These are phyloP conservation scores for Tylopilus plumbeoviolaceoides DNA, from an alignment of 768 basidiomycete genomes.

Conservation along the genomic window DNA sequence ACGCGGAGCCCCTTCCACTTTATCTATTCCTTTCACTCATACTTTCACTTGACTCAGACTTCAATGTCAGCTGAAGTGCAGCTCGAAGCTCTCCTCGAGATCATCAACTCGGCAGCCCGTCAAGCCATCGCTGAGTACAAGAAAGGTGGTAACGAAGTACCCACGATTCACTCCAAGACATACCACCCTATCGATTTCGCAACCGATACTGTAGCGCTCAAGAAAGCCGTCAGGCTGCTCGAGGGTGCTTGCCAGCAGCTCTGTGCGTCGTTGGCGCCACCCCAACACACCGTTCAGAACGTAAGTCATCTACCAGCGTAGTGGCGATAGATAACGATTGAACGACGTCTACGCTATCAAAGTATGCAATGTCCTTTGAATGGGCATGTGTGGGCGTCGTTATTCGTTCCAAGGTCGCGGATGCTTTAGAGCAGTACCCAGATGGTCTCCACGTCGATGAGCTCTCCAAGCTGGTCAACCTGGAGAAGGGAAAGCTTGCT, in stretches of 20 bases:
- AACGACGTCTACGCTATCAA: neutral
- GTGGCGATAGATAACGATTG: neutral
- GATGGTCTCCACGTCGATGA: conserved; percentile 27
- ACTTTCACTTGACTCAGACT: neutral
- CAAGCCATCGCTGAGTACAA: conserved; percentile 26
- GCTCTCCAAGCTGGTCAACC: conserved; percentile 20
- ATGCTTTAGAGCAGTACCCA: conserved; percentile 22
- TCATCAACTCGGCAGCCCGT: conserved; percentile 28
- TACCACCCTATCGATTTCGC: conserved; percentile 23
- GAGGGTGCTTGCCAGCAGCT: conserved; percentile 27
- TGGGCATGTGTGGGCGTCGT: conserved; percentile 26
- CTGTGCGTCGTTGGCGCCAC: conserved; percentile 25
- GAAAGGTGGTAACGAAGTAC: conserved; percentile 19
- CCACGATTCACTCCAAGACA: conserved; percentile 21
- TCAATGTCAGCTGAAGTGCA: conserved; percentile 27
- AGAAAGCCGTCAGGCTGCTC: conserved; percentile 25
- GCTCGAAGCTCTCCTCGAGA: conserved; percentile 28
- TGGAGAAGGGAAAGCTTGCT: conserved; percentile 28
- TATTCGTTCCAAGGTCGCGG: conserved; percentile 24
- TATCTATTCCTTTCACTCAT: neutral
- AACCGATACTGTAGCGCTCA: conserved; percentile 17
- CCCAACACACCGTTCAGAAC: conserved; percentile 27
- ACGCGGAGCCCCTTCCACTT: neutral
- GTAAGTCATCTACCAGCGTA: conserved; percentile 5
- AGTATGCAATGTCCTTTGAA: conserved; percentile 23